Evolutionary conservation across 192 early-diverging fungal genomes (phyloP), one percentile per base, ranked within the genome.

Genomic region (Mortierella hygrophila): DNA sequence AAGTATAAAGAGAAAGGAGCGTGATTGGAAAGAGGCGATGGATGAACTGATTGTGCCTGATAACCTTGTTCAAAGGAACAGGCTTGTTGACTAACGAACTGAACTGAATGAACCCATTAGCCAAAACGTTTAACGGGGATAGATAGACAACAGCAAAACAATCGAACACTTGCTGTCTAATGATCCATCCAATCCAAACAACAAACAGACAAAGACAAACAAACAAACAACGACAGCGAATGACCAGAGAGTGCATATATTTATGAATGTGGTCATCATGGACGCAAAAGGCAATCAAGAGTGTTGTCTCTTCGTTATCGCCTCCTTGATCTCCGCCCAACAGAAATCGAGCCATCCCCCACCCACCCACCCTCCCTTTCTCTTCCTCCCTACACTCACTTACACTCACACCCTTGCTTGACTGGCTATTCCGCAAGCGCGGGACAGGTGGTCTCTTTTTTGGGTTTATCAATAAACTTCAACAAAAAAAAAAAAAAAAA

Each of bases 261-360:
- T 35, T 35, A 29, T 32, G 13, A 13, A 65, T 65, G 60, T 65
- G 60, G 60, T 65, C 60, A 65, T 65, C 9, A 65, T 32, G 10
- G 60, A 65, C 57, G 29, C 60, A 65, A 40, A 29, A 13, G 32
- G 26, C 20, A 38, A 40, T 70, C 35, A 35, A 68, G 63, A 37
- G 40, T 52, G 42, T 78, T 41, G 13, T 57, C 55, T 49, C 26
- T 38, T 18, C 4, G 76, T 83, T 83, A 83, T 83, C 82, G 82
- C 47, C 82, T 68, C 16, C 76, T 83, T 83, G 82, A 83, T 83
- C 82, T 83, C 82, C 68, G 71, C 70, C 81, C 82, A 78, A 78
- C 82, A 78, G 75, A 68, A 77, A 26, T 82, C 69, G 35, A 69
- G 70, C 44, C 32, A 54, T 57, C 29, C 41, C 21, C 3, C 60